These are phyloP conservation scores for Aureobasidium sp. DNA, from an alignment of 2,329 filamentous ascomycete genomes.

Conservation along the genomic window DNA sequence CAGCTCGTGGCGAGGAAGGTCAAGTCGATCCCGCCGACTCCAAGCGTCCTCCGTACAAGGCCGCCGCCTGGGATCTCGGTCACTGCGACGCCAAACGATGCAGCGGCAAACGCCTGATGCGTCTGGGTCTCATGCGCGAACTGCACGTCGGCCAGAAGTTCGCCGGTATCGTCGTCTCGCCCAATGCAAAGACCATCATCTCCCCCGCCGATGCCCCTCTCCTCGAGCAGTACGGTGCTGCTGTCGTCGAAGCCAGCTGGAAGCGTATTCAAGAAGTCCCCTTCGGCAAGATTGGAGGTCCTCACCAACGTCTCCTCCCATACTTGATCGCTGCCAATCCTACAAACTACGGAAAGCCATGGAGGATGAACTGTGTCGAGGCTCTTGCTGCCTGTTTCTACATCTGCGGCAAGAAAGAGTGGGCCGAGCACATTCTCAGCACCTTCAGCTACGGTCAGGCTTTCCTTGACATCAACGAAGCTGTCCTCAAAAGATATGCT, in stretches of 20 bases:
- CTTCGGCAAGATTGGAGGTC: constrained; percentile 84
- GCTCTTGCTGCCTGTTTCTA: constrained; percentile 85
- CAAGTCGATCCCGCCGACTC: constrained; percentile 22
- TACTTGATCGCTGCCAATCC: constrained; percentile 95
- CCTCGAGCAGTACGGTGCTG: constrained; percentile 81
- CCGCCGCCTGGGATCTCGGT: constrained; percentile 94
- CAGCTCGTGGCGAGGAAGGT: constrained; percentile 16
- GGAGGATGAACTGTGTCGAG: constrained; percentile 92
- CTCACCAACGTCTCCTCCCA: constrained; percentile 81
- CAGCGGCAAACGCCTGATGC: constrained; percentile 90
- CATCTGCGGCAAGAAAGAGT: constrained; percentile 86
- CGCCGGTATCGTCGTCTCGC: constrained; percentile 85
- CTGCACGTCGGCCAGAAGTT: constrained; percentile 87
- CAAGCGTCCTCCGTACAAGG: constrained; percentile 61
- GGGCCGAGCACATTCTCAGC: constrained; percentile 74
- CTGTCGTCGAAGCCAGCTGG: constrained; percentile 97
- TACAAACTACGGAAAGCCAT: constrained; percentile 95
- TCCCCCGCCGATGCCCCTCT: constrained; percentile 75
- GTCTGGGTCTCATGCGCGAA: constrained; percentile 85
- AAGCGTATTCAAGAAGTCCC: constrained; percentile 85
- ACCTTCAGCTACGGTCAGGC: constrained; percentile 83
- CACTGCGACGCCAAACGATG: constrained; percentile 97
- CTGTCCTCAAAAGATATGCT: constrained; percentile 74
- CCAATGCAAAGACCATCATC: constrained; percentile 79
- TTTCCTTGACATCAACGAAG: constrained; percentile 84